Evolutionary conservation across 2,329 filamentous ascomycete genomes (phyloP), one percentile per base, ranked within the genome.

Genomic region (Raffaelea deltoideospora): DNA sequence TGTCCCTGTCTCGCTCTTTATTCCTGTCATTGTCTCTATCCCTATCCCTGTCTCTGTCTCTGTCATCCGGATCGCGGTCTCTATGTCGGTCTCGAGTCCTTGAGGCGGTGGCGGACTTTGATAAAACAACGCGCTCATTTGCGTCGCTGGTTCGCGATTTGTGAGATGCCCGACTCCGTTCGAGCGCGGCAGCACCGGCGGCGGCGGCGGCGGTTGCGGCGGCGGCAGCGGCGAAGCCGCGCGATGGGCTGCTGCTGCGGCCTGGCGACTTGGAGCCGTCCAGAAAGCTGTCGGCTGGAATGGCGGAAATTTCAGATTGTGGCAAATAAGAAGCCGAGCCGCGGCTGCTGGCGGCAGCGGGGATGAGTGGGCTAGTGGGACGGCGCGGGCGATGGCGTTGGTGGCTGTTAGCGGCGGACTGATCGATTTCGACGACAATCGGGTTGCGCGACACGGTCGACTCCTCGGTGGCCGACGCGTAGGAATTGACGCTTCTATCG

Each of bases 381-480:
- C 44, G 43, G 43, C 67, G 40, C 8, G 39, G 69, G 55, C 67
- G 76, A 53, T 67, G 63, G 44, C 65, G 61, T 39, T 58, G 60
- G 45, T 52, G 53, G 37, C 24, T 38, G 24, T 23, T 21, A 18
- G 28, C 27, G 14, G 21, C 35, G 23, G 37, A 29, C 35, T 72
- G 68, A 49, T 87, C 70, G 43, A 96, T 83, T 54, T 95, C 88
- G 42, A 95, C 82, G 53, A 95, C 86, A 45, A 95, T 77, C 26
- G 86, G 86, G 37, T 81, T 78, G 37, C 71, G 65, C 23, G 72
- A 76, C 39, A 87, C 68, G 55, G 79, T 86, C 44, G 82, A 88
- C 55, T 82, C 84, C 53, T 84, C 80, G 8, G 76, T 82, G 15
- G 70, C 76, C 35, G 85, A 90, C 24, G 79, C 81, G 53, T 82